Evolutionary conservation across 495 filamentous ascomycete genomes (phyloP).

Genomic region (Wilcoxina mikolae): DNA sequence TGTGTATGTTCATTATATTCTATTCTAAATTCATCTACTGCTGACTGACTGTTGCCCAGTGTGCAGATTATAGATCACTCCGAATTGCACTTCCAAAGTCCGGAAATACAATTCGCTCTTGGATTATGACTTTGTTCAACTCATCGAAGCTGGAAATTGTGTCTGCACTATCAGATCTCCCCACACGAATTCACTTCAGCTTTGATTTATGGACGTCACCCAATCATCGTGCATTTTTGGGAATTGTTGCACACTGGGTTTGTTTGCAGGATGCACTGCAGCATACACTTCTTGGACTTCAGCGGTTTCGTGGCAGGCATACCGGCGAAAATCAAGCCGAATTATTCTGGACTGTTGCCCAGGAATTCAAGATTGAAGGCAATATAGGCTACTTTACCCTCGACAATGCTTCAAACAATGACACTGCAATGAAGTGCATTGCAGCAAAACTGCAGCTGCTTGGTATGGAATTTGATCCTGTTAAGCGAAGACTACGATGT

Average conservation of each 20-base stretch:
- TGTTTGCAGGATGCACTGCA: not conserved
- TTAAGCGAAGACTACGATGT: not conserved
- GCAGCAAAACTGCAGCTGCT: not conserved
- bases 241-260: not conserved
- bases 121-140: too few relatives aligned
- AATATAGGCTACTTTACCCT: not conserved
- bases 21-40: too few relatives aligned
- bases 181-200: not conserved
- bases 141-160: too few relatives aligned
- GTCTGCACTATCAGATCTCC: too few relatives aligned
- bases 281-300: not conserved
- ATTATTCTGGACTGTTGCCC: not conserved
- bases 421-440: not conserved
- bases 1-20: too few relatives aligned
- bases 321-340: not conserved
- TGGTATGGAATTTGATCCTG: not conserved
- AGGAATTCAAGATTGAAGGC: not conserved
- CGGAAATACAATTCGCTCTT: too few relatives aligned
- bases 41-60: too few relatives aligned
- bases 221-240: not conserved
- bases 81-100: too few relatives aligned
- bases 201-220: slow-evolving; percentile 6
- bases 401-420: not conserved
- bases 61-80: too few relatives aligned
- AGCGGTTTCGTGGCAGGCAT: not conserved